Evolutionary conservation across 1,284 basidiomycete species (phyloP).

Genomic region (Ceratobasidium sp.): DNA sequence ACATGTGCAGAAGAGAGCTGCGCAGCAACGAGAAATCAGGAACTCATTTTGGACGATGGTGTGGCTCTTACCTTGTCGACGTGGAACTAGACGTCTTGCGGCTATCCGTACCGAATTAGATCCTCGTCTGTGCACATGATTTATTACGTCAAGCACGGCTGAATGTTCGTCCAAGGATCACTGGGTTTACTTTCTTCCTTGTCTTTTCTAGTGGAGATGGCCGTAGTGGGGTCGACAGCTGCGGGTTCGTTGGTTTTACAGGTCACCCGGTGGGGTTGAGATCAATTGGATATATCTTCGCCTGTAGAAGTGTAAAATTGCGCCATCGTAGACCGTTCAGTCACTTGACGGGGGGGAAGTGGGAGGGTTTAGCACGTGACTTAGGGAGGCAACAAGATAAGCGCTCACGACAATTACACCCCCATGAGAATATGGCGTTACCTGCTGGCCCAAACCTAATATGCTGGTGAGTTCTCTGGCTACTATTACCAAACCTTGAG

Average conservation of each 20-base stretch:
- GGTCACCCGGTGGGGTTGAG: neutral
- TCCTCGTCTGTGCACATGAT: conserved; percentile 75
- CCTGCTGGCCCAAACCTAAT: conserved; percentile 62
- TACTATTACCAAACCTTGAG: conserved; percentile 28
- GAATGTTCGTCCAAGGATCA: neutral
- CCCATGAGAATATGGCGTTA: too few relatives aligned
- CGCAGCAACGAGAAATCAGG: conserved; percentile 78
- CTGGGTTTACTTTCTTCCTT: conserved; percentile 86
- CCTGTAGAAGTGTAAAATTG: conserved; percentile 62
- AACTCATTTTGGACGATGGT: neutral
- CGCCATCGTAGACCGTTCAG: conserved; percentile 55
- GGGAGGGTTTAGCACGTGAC: neutral
- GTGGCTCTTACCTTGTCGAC: conserved; percentile 55
- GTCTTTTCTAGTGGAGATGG: conserved; percentile 94
- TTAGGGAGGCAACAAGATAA: too few relatives aligned
- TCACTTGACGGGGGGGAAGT: neutral
- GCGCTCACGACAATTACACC: too few relatives aligned
- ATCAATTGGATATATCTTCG: conserved; percentile 42
- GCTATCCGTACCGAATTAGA: conserved; percentile 84
- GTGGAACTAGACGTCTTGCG: conserved; percentile 63
- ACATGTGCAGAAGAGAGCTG: conserved; percentile 94
- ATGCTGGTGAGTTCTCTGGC: conserved; percentile 52
- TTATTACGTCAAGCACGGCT: neutral
- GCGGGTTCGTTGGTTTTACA: conserved; percentile 23
- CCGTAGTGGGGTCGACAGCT: conserved; percentile 67